phyloP scores from a whole-genome alignment of 495 filamentous ascomycete species.

The Aspergillus ostianus region DNA sequence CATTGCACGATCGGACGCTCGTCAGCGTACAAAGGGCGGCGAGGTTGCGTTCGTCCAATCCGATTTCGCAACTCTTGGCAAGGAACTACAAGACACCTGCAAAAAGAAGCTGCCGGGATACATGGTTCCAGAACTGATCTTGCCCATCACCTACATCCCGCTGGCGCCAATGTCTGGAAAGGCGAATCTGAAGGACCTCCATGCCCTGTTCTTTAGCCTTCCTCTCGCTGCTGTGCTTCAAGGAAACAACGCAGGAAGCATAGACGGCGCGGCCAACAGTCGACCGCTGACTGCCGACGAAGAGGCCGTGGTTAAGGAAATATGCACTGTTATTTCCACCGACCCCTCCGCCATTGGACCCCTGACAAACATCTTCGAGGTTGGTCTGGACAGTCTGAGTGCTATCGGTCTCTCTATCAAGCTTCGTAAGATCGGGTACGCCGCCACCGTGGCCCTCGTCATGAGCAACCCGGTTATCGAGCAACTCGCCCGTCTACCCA shows the following conservation, averaged over 20 bases:
- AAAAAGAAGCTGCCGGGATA: conserved; percentile 47
- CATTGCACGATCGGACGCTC: conserved; percentile 17
- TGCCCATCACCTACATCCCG: conserved; percentile 43
- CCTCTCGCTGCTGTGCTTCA: conserved; percentile 21
- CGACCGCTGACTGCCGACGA: conserved; percentile 21
- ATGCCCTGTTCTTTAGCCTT: conserved; percentile 25
- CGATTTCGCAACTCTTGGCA: conserved; percentile 22
- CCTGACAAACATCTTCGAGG: conserved; percentile 46
- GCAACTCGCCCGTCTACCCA: conserved; percentile 40
- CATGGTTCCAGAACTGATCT: conserved; percentile 54
- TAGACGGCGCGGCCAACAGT: conserved; percentile 1
- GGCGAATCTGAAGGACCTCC: conserved; percentile 47
- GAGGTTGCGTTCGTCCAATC: conserved; percentile 21
- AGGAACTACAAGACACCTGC: conserved; percentile 35
- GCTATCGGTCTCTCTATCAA: conserved; percentile 59
- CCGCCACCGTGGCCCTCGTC: conserved; percentile 60
- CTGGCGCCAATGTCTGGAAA: conserved; percentile 46
- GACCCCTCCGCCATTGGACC: conserved; percentile 47
- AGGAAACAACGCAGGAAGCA: conserved; percentile 15
- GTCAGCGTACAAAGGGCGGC: conserved; percentile 8
- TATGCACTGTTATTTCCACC: conserved; percentile 20
- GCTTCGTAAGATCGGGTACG: conserved; percentile 56
- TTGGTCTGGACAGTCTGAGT: conserved; percentile 38
- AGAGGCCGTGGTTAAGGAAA: conserved; percentile 22
- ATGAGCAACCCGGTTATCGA: conserved; percentile 64